Evolutionary conservation across 257 asterid genomes (phyloP), one percentile per base, ranked within the genome.

Genomic region (Dorcoceras hygrometricum): DNA sequence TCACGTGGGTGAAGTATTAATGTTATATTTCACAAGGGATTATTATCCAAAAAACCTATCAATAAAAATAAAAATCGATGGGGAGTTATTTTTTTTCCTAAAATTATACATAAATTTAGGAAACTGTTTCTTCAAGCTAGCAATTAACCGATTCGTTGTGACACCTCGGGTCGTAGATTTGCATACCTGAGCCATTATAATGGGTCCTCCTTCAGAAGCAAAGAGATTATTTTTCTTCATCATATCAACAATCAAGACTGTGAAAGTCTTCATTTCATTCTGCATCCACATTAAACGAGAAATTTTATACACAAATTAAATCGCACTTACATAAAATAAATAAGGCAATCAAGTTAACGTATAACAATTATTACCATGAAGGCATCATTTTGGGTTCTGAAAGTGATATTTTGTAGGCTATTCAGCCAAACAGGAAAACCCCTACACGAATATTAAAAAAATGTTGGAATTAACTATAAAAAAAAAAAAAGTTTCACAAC

Each of bases 371-470:
- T 2, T 29, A 82, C 88, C 88, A 73, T 71, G 51, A 64, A 83
- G 6, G 70, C 70, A 3, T 57, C 67, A 58, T 78, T 73, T 12
- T 79, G 31, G 3, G 83, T 83, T 70, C 88, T 75, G 56, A 83
- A 62, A 25, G 75, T 56, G 24, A 75, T 63, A 59, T 75, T 66
- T 12, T 59, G 76, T 23, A 74, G 58, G 54, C 75, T 80, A 61
- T 77, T 67, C 70, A 83, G 46, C 88, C 88, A 83, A 8, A 75
- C 79, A 5, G 88, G 88, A 46, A 83, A 56, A 0, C 88, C 88
- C 24, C 85, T 83, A 76, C 4, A 50, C 50, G 58, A 62, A 43
- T 7, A 25, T n/a, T 26, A 27, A 62, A 7, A 0, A n/a, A n/a
- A n/a, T n/a, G n/a, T n/a, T n/a, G n/a, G n/a, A n/a, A n/a, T n/a